Evolutionary conservation across 2,329 filamentous ascomycete genomes (phyloP).

Genomic region (Acrocalymma vagum): DNA sequence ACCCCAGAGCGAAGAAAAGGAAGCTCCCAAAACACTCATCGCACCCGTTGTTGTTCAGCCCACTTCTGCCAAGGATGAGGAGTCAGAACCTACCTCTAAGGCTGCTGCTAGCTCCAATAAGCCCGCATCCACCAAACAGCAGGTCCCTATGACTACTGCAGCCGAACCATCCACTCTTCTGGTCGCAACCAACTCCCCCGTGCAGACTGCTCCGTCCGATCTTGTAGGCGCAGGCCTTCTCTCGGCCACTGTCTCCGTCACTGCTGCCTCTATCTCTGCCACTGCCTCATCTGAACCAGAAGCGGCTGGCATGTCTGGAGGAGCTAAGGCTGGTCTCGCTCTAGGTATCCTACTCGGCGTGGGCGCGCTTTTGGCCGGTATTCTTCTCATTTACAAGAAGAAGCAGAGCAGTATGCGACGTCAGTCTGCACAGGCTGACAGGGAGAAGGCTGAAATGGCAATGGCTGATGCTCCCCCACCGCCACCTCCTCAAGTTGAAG

Average conservation of each 20-base stretch:
- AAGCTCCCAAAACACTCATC: conserved; percentile 22
- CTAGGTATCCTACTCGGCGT: conserved; percentile 80
- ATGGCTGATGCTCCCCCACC: conserved; percentile 37
- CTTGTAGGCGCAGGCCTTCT: conserved; percentile 20
- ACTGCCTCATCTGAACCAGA: conserved; percentile 31
- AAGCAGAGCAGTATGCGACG: conserved; percentile 73
- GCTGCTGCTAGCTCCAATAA: conserved; percentile 26
- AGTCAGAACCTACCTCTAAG: conserved; percentile 19
- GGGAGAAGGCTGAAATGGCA: conserved; percentile 53
- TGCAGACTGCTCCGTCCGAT: conserved; percentile 19
- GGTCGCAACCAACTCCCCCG: conserved; percentile 39
- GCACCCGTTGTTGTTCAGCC: conserved; percentile 29
- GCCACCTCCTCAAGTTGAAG: conserved; percentile 31
- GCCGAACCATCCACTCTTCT: conserved; percentile 27
- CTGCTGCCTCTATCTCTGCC: conserved; percentile 27
- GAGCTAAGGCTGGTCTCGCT: conserved; percentile 80
- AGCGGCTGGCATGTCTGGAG: conserved; percentile 51
- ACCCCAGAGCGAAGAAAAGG: conserved; percentile 19
- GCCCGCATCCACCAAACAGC: too few relatives aligned
- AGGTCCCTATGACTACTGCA: conserved; percentile 17
- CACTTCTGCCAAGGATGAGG: conserved; percentile 20
- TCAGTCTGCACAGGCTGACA: conserved; percentile 49
- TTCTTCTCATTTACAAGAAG: conserved; percentile 76
- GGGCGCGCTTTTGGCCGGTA: conserved; percentile 70
- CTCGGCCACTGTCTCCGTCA: conserved; percentile 31